Evolutionary conservation across 139 green algal species (phyloP).

Genomic region (Tetratostichococcus sp.): DNA sequence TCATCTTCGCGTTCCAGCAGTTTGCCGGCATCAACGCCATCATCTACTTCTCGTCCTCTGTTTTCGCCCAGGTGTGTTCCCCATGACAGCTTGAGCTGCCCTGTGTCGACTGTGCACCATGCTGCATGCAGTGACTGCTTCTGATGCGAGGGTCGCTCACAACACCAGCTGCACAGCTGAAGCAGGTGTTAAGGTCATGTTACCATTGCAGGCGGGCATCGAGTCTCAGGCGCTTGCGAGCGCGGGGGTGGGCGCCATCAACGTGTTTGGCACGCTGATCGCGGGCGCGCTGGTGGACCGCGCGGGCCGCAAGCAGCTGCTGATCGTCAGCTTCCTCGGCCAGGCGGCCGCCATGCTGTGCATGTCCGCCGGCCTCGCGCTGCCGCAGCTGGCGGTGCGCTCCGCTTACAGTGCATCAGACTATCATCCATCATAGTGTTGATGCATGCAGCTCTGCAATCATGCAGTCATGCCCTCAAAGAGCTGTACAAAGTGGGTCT

Average conservation of each 20-base stretch:
- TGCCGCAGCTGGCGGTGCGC: conserved; percentile 52
- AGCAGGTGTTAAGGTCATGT: too few relatives aligned
- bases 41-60: conserved; percentile 89
- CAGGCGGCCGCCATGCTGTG: conserved; percentile 68
- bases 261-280: conserved; percentile 82
- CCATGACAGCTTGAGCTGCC: not conserved
- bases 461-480: too few relatives aligned
- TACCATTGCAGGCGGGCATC: conserved; percentile 74
- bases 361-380: conserved; percentile 72
- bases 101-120: too few relatives aligned
- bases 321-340: conserved; percentile 67
- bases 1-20: conserved; percentile 93
- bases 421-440: too few relatives aligned
- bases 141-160: too few relatives aligned
- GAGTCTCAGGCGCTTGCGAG: conserved; percentile 76
- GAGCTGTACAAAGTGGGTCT: too few relatives aligned
- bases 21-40: conserved; percentile 90
- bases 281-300: conserved; percentile 77
- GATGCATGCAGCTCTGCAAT: too few relatives aligned
- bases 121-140: too few relatives aligned
- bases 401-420: too few relatives aligned
- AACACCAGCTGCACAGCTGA: too few relatives aligned
- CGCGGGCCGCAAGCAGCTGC: conserved; percentile 79
- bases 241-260: conserved; percentile 82
- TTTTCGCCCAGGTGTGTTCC: conserved; percentile 64